Evolutionary conservation across 805 yeast genomes (phyloP), one percentile per base, ranked within the genome.

Genomic region (Saccharomycodes ludwigii): DNA sequence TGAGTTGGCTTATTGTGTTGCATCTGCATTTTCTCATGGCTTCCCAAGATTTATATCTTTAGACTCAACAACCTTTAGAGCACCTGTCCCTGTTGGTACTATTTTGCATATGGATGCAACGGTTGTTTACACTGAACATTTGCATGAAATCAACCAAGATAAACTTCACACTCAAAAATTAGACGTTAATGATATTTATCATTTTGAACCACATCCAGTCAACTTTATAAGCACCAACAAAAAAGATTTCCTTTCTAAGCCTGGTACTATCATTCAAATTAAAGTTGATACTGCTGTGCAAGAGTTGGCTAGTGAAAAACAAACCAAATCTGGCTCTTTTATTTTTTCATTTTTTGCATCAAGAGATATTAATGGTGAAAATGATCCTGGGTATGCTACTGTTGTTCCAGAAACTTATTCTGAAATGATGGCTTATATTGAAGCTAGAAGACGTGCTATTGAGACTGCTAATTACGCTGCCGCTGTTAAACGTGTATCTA

Each of bases 11-110:
- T 86, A 85, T 52, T 84, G 94, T 57, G 73, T 88, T 12, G 84
- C 94, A 6, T 94, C 94, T 5, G 81, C 93, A 2, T 84, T 86
- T 47, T 65, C 95, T 2, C 75, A 74, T 41, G 75, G 88, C 11
- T 73, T 78, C 38, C 95, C 97, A 26, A 66, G 95, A 50, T 86
- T 86, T 44, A 81, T 84, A 8, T 79, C 94, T 2, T 66, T 86
- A 42, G 96, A 86, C 52, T 78, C 91, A 15, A 84, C 95, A 26
- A 80, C 93, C 16, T 86, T 86, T 66, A 76, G 80, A 47, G 80
- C 86, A 13, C 97, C 97, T 2, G 97, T 86, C 6, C 96, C 96
- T 2, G 95, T 86, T 12, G 96, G 97, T 1, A 75, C 86, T 1
- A 94, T 88, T 6, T 61, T 86, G 37, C 79, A 76, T 40, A 73